These are phyloP conservation scores for Rachicladosporium sp. DNA, from an alignment of 2,329 filamentous ascomycete genomes.

Conservation along the genomic window DNA sequence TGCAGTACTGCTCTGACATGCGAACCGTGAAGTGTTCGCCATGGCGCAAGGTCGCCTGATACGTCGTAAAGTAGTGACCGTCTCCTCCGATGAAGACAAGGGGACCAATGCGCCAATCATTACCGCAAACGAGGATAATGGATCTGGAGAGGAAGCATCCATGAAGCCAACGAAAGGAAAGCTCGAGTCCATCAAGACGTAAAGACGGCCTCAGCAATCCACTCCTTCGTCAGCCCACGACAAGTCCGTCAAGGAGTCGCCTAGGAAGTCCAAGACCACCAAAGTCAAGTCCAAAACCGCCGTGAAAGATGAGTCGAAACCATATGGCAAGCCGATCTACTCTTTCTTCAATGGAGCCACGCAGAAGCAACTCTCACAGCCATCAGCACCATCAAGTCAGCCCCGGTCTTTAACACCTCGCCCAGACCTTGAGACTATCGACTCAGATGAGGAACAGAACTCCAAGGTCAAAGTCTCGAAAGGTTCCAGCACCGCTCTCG, in stretches of 20 bases:
- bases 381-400: constrained; percentile 26
- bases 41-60: constrained; percentile 21
- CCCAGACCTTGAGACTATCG: constrained; percentile 18
- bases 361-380: constrained; percentile 21
- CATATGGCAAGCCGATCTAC: constrained; percentile 30
- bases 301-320: constrained; percentile 24
- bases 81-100: constrained; percentile 17
- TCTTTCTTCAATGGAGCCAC: constrained; percentile 37
- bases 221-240: constrained; percentile 7
- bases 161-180: constrained; percentile 12
- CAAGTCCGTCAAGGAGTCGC: constrained; percentile 5
- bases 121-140: constrained; percentile 3
- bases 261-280: no score
- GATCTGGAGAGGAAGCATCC: constrained; percentile 5
- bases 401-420: constrained; percentile 24
- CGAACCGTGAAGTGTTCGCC: constrained; percentile 6
- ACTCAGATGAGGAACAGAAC: constrained; percentile 17
- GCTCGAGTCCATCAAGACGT: constrained; percentile 10
- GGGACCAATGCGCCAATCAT: not conserved
- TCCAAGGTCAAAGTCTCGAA: constrained; percentile 14
- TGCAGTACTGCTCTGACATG: no score
- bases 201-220: constrained; percentile 7
- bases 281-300: constrained; percentile 13
- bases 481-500: constrained; percentile 21
- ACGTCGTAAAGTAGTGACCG: constrained; percentile 15